A percentile compares a stretch with the other conserved stretches of the same genome.
These are phyloP conservation scores for Escallonia rubra DNA, from an alignment of 129 eudicot species.

Conservation along the genomic window DNA sequence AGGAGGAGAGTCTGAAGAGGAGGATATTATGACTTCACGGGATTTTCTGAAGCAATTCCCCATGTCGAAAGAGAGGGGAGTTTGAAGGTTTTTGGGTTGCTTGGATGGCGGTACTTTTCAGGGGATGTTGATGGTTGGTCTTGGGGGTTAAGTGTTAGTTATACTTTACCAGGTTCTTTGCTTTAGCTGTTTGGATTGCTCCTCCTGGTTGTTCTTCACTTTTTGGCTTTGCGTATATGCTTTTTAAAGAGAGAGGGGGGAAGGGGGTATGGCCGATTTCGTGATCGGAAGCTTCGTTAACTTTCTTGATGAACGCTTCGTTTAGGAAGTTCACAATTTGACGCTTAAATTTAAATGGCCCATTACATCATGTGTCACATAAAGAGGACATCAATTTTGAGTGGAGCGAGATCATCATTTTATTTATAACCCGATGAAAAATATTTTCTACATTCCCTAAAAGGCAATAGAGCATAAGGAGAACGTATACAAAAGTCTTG, in stretches of 20 bases:
- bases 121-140: not conserved
- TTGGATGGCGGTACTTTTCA: not conserved
- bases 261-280: not conserved
- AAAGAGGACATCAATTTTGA: no score
- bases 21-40: conserved; percentile 54
- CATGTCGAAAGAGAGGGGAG: conserved; percentile 39
- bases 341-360: no score
- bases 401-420: no score
- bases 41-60: conserved; percentile 57
- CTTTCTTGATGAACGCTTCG: not conserved
- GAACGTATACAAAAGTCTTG: no score
- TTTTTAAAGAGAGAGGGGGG: not conserved
- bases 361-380: no score
- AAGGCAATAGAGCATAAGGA: no score
- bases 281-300: not conserved
- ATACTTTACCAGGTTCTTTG: conserved; percentile 1
- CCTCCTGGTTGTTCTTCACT: not conserved
- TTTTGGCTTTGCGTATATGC: not conserved
- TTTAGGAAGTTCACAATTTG: no score
- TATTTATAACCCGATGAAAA: no score
- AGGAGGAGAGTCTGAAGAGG: conserved; percentile 37
- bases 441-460: no score
- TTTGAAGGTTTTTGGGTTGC: conserved; percentile 19
- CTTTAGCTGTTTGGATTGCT: conserved; percentile 1
- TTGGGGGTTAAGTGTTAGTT: not conserved